Base-by-base conservation (phyloP, 768 basidiomycete species). In the Gyrodon lividus region DNA sequence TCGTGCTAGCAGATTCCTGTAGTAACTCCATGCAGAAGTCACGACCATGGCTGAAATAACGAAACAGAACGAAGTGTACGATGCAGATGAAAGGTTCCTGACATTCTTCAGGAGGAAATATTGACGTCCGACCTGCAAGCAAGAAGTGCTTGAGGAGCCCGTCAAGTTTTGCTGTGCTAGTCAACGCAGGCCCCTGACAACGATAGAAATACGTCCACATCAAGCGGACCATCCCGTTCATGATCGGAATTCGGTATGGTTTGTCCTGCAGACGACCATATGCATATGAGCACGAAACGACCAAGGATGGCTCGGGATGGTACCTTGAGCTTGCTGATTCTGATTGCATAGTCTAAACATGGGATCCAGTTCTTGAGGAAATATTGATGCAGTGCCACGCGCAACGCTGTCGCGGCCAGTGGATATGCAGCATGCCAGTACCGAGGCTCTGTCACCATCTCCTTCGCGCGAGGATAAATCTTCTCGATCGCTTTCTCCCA, bases 201-300 rank as follows among this genome's bases (percentile, higher is more conserved):
- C 95, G 86, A 64, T 92, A 95, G 17, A 97, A 75, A 67, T 97
- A 98, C 2, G 93, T 91, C 95, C 94, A 98, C 30, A 94, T 71
- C 37, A 97, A 69, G 8, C 95, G 84, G 55, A 92, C 65, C 50
- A 89, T 80, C 12, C 90, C 89, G 58, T 94, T 95, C 72, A 95
- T 75, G 17, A 91, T 79, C 2, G 82, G 77, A 0, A 80, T 72
- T 10, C 92, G 82, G 49, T 79, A 76, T 0, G 83, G 75, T 56
- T 87, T 89, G 59, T 97, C 94, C 92, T 96, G 51, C n/a, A 16
- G 34, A 16, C 38, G 43, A n/a, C n/a, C n/a, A n/a, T 2, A 6
- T 7, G n/a, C 0, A 24, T 30, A n/a, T n/a, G 24, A 57, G 39
- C 55, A 51, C 55, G 38, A 47, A n/a, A 20, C 31, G n/a, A 5